phyloP scores from a whole-genome alignment of 2,329 filamentous ascomycete genomes.

The Fusarium tricinctum region DNA sequence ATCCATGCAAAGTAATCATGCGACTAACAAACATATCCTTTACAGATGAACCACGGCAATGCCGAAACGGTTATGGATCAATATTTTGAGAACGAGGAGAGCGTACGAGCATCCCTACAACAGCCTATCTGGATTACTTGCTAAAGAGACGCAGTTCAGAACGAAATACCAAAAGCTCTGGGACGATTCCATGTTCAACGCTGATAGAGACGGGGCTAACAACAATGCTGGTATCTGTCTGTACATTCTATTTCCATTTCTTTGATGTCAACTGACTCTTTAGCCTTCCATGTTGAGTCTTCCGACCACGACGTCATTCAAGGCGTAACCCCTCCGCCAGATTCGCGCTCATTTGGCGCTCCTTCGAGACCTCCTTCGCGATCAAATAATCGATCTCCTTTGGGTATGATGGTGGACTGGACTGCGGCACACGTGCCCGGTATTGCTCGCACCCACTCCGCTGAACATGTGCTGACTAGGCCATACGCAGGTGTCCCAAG shows the following conservation, averaged over 20 bases:
- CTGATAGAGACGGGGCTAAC: slow-evolving; percentile 65
- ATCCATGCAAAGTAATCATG: background rate
- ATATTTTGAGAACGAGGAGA: slow-evolving; percentile 64
- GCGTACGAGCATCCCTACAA: slow-evolving; percentile 44
- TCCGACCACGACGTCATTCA: slow-evolving; percentile 61
- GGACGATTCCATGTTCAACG: slow-evolving; percentile 68
- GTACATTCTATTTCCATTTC: slow-evolving; percentile 30
- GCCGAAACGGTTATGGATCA: slow-evolving; percentile 65
- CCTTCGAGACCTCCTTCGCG: slow-evolving; percentile 75
- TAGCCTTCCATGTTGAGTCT: slow-evolving; percentile 70
- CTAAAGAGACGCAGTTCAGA: slow-evolving; percentile 57
- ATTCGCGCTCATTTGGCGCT: slow-evolving; percentile 60
- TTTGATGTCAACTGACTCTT: slow-evolving; percentile 43
- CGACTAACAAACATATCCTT: slow-evolving; percentile 24
- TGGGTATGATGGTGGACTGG: slow-evolving; percentile 66
- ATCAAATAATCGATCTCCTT: slow-evolving; percentile 69
- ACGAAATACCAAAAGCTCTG: slow-evolving; percentile 63
- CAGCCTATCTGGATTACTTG: slow-evolving; percentile 8
- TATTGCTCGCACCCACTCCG: slow-evolving; percentile 50
- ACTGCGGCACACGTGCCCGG: slow-evolving; percentile 59
- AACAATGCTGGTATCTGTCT: slow-evolving; percentile 62
- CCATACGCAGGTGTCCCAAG: slow-evolving; percentile 56
- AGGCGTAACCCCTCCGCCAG: slow-evolving; percentile 58
- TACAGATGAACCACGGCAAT: slow-evolving; percentile 60
- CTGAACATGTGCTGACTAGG: slow-evolving; percentile 46